Conservation (phyloP, 2,329 filamentous ascomycete genomes). For the Alternaria dauci region DNA sequence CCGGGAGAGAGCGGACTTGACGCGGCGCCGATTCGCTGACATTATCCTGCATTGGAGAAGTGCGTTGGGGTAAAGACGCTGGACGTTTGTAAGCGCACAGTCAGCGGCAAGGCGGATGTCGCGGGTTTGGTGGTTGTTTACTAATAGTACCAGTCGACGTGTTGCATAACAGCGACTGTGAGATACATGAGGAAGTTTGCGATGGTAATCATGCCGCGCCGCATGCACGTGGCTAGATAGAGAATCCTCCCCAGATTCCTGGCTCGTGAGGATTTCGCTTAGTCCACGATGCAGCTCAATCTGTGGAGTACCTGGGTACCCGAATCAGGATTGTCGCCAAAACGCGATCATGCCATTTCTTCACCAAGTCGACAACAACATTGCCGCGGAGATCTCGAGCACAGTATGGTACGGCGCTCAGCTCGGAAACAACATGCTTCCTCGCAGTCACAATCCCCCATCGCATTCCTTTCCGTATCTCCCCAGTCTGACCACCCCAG, state of each 20-base stretch:
- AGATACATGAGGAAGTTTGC: background rate
- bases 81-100: slow-evolving; percentile 27
- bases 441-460: background rate
- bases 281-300: background rate
- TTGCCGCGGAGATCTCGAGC: no score
- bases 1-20: slow-evolving; percentile 23
- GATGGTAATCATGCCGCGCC: background rate
- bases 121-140: background rate
- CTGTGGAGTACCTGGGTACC: no score
- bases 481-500: background rate
- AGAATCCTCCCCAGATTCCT: background rate
- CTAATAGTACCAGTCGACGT: background rate
- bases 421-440: background rate
- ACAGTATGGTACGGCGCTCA: background rate
- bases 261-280: background rate
- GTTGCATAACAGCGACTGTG: background rate
- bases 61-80: slow-evolving; percentile 25
- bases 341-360: background rate
- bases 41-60: slow-evolving; percentile 21
- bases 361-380: background rate
- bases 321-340: background rate
- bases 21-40: slow-evolving; percentile 19
- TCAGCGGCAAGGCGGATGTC: slow-evolving; percentile 11
- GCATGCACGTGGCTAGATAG: background rate
- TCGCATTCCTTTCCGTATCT: background rate